Evolutionary conservation across 2,329 filamentous ascomycete genomes (phyloP).

Genomic region (Trichoderma pleuroti): DNA sequence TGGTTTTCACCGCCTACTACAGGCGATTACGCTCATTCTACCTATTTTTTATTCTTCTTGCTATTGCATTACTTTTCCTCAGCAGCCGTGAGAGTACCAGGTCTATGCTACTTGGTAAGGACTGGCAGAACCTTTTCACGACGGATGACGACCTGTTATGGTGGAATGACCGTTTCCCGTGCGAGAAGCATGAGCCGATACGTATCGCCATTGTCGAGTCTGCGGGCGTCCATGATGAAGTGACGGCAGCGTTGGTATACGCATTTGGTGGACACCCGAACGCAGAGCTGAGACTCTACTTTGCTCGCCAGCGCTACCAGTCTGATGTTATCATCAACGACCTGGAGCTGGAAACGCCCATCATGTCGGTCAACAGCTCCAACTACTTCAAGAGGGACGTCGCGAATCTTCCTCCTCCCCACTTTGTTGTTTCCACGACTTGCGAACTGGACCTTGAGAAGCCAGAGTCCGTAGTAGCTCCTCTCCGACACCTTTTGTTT

Average conservation of each 20-base stretch:
- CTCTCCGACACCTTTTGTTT: conserved; percentile 2
- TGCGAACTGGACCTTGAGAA: conserved; percentile 15
- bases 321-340: conserved; percentile 11
- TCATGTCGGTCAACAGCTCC: conserved; percentile 8
- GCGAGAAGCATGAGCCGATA: conserved; percentile 11
- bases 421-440: conserved; percentile 10
- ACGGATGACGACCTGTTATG: not conserved
- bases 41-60: conserved; percentile 9
- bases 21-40: conserved; percentile 14
- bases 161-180: conserved; percentile 12
- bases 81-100: conserved; percentile 8
- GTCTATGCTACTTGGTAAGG: not conserved
- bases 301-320: conserved; percentile 7
- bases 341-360: conserved; percentile 6
- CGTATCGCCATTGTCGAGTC: conserved; percentile 15
- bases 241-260: conserved; percentile 13
- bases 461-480: conserved; percentile 2
- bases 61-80: conserved; percentile 11
- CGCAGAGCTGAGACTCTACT: conserved; percentile 7
- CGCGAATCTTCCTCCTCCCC: not conserved
- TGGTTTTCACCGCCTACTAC: conserved; percentile 12
- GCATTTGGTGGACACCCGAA: conserved; percentile 15
- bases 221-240: conserved; percentile 9
- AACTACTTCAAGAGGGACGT: conserved; percentile 9
- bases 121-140: conserved; percentile 7